Percentiles rank a stretch among this genome's conserved stretches.
These are phyloP conservation scores for Ascochyta koolunga DNA, from an alignment of 2,329 filamentous ascomycete genomes.

Conservation along the genomic window DNA sequence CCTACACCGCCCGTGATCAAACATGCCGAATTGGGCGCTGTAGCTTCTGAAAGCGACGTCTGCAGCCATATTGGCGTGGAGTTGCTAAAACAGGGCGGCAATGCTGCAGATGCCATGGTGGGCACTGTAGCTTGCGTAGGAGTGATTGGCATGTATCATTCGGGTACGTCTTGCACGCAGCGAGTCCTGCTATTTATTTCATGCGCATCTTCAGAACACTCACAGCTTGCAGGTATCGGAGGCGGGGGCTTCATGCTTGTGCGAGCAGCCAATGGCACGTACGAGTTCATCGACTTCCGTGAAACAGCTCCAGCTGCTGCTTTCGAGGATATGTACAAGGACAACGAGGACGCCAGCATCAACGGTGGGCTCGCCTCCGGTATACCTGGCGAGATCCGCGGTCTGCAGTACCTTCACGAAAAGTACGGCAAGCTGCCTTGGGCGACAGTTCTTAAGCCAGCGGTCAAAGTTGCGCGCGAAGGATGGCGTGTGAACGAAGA, in stretches of 20 bases:
- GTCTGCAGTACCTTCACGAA: conserved; percentile 77
- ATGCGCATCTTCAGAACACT: background rate
- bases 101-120: conserved; percentile 57
- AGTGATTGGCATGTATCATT: conserved; percentile 56
- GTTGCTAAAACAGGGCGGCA: conserved; percentile 56
- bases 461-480: conserved; percentile 69
- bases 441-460: conserved; percentile 72
- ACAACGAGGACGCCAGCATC: conserved; percentile 70
- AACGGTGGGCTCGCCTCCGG: conserved; percentile 71
- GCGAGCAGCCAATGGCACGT: conserved; percentile 72
- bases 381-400: conserved; percentile 77
- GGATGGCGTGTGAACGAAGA: conserved; percentile 73
- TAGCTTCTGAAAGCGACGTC: conserved; percentile 53
- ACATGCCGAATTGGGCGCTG: conserved; percentile 49
- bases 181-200: background rate
- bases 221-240: conserved; percentile 67
- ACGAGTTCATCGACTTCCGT: conserved; percentile 88
- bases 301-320: conserved; percentile 86
- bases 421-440: conserved; percentile 66
- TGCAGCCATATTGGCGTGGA: conserved; percentile 57
- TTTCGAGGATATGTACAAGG: conserved; percentile 82
- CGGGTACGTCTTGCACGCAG: conserved; percentile 32
- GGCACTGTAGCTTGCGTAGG: conserved; percentile 57
- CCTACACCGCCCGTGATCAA: conserved; percentile 22
- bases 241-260: conserved; percentile 92